Conservation (phyloP, 495 filamentous ascomycete species). For the Aspergillus sparsus region DNA sequence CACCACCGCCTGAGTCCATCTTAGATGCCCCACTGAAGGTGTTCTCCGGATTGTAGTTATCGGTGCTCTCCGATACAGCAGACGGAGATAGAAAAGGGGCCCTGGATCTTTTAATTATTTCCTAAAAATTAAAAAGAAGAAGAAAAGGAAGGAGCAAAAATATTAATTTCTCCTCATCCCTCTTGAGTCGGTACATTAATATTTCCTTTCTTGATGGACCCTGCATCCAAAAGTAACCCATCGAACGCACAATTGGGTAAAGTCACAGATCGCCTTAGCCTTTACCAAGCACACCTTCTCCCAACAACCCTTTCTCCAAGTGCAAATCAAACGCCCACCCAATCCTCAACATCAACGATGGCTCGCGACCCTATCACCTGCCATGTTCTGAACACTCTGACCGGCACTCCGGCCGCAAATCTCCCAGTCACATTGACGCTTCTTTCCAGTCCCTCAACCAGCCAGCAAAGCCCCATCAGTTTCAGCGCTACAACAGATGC, state of each 20-base stretch:
- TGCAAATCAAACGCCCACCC: conserved; percentile 16
- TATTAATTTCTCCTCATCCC: neutral
- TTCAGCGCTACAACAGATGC: conserved; percentile 73
- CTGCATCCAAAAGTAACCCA: conserved; percentile 11
- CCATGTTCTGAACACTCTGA: conserved; percentile 70
- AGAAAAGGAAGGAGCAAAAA: neutral
- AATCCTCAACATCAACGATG: conserved; percentile 54
- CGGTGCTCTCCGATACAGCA: conserved; percentile 45
- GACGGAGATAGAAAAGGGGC: conserved; percentile 32
- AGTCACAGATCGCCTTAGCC: conserved; percentile 40
- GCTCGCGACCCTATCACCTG: conserved; percentile 76
- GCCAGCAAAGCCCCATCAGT: conserved; percentile 36
- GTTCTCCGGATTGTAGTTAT: conserved; percentile 39
- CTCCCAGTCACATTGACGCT: conserved; percentile 59
- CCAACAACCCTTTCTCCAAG: conserved; percentile 21
- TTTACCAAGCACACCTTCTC: conserved; percentile 41
- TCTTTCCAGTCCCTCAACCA: conserved; percentile 33
- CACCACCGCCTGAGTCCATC: neutral
- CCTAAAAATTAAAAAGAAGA: neutral
- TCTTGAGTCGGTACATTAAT: neutral
- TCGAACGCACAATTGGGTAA: conserved; percentile 27
- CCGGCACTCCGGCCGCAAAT: conserved; percentile 62
- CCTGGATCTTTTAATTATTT: conserved; percentile 7
- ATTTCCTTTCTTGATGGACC: conserved; percentile 34
- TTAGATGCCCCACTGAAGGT: conserved; percentile 30